phyloP scores from a whole-genome alignment of 352 stramenopile species.

The Aphanomyces cochlioides region DNA sequence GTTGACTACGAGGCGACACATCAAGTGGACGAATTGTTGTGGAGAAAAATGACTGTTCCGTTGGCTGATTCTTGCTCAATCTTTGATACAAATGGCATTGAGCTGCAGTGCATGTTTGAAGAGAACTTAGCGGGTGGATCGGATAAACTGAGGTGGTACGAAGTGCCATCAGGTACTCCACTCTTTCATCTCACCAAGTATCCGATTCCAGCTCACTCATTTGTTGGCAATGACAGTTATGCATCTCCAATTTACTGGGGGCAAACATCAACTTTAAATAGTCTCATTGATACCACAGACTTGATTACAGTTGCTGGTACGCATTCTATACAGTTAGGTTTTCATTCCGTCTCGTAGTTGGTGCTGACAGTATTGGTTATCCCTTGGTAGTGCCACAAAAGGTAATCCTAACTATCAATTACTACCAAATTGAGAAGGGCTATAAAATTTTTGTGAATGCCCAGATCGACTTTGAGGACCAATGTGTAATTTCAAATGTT shows the following conservation, averaged over 20 bases:
- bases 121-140: slow-evolving; percentile 72
- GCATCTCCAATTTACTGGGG: slow-evolving; percentile 49
- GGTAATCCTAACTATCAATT: slow-evolving; percentile 72
- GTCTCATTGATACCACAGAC: slow-evolving; percentile 55
- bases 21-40: slow-evolving; percentile 89
- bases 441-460: slow-evolving; percentile 63
- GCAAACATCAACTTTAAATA: slow-evolving; percentile 45
- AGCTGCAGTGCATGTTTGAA: slow-evolving; percentile 89
- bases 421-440: slow-evolving; percentile 68
- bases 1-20: slow-evolving; percentile 86
- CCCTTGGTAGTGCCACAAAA: slow-evolving; percentile 56
- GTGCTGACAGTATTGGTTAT: slow-evolving; percentile 37
- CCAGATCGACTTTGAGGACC: slow-evolving; percentile 60
- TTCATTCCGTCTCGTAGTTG: neutral
- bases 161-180: slow-evolving; percentile 61
- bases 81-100: slow-evolving; percentile 65
- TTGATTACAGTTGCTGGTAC: slow-evolving; percentile 73
- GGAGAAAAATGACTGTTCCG: slow-evolving; percentile 75
- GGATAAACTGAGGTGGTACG: slow-evolving; percentile 86
- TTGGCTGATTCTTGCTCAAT: slow-evolving; percentile 80
- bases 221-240: slow-evolving; percentile 42
- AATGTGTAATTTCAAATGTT: slow-evolving; percentile 68
- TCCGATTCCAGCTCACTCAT: slow-evolving; percentile 52
- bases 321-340: neutral
- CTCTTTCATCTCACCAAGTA: slow-evolving; percentile 88